Base-by-base conservation (phyloP, 2,329 filamentous ascomycete genomes). In the Ilyonectria sp. region DNA sequence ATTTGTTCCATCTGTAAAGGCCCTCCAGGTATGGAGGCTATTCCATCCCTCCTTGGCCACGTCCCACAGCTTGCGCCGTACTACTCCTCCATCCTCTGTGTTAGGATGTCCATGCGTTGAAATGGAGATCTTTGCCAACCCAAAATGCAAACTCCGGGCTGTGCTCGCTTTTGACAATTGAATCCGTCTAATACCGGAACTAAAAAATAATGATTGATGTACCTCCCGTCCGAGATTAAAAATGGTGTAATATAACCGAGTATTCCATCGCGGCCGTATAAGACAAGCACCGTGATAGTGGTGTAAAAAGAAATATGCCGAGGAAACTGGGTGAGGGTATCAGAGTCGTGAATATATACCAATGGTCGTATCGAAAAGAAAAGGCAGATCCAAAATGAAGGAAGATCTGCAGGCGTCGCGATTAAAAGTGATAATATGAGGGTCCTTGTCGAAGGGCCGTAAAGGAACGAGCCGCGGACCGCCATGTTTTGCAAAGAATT, bases 331-430 rank as follows among this genome's bases (percentile, higher is more conserved):
- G 17, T 60, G 62, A 74, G 74, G 74, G 74, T 76, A 76, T 76
- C 74, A 67, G 71, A 69, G 70, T 76, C 74, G 71, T 76, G 52
- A 76, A 64, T 65, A 65, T 65, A 60, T 71, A 66, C 65, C 57
- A 26, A 62, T 60, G 52, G 63, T 75, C 71, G 60, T 75, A 47
- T 69, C 69, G 46, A 59, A 71, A 70, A 60, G 59, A 52, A 52
- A 65, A 44, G 44, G 44, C 53, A 70, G 54, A 69, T 64, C 35
- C 23, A 19, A 29, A 40, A 44, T 52, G 33, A 67, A 60, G 11
- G 11, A 60, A 61, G 62, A 68, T 74, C 50, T 59, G 63, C 52
- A 57, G 35, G 65, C 60, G 40, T 72, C 49, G 59, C 50, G 43
- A 64, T 74, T 73, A 74, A 72, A 74, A 66, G 46, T 31, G 59